Conservation (phyloP, 2,329 filamentous ascomycete species). For the Colletotrichum tropicale region DNA sequence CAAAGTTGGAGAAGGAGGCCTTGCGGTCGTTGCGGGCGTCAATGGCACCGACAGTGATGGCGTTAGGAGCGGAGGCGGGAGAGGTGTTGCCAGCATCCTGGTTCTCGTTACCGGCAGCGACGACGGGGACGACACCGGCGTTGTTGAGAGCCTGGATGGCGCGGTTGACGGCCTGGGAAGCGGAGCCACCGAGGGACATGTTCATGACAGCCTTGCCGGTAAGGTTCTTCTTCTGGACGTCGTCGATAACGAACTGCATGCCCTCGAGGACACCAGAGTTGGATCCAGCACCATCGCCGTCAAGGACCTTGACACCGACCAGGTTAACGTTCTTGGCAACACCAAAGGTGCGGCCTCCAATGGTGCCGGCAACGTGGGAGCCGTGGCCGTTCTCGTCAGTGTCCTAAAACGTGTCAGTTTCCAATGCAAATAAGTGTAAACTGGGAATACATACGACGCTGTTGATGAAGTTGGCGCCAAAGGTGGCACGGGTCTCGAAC, state of each 20-base stretch:
- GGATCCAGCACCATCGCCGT: conserved; percentile 49
- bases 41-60: conserved; percentile 66
- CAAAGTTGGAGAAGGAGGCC: conserved; percentile 65
- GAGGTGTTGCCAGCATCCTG: conserved; percentile 54
- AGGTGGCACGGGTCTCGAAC: conserved; percentile 59
- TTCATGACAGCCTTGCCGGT: conserved; percentile 65
- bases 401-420: too few relatives aligned
- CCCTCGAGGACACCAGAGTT: conserved; percentile 62
- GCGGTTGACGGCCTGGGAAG: conserved; percentile 56
- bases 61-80: conserved; percentile 59
- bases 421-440: too few relatives aligned
- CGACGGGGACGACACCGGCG: conserved; percentile 59
- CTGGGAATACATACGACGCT: conserved; percentile 42
- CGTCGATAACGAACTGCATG: conserved; percentile 59
- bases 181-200: conserved; percentile 63
- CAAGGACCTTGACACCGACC: conserved; percentile 67
- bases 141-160: conserved; percentile 54
- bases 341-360: conserved; percentile 64
- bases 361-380: conserved; percentile 67
- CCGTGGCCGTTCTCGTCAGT: conserved; percentile 67
- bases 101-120: conserved; percentile 66
- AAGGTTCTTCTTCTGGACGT: conserved; percentile 45
- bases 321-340: conserved; percentile 63
- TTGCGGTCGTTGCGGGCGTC: conserved; percentile 52
- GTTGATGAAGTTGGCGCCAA: conserved; percentile 58